Evolutionary conservation across 108 stramenopile species (phyloP), one percentile per base, ranked within the genome.

Genomic region (Mayamaea pseudoterrestris): DNA sequence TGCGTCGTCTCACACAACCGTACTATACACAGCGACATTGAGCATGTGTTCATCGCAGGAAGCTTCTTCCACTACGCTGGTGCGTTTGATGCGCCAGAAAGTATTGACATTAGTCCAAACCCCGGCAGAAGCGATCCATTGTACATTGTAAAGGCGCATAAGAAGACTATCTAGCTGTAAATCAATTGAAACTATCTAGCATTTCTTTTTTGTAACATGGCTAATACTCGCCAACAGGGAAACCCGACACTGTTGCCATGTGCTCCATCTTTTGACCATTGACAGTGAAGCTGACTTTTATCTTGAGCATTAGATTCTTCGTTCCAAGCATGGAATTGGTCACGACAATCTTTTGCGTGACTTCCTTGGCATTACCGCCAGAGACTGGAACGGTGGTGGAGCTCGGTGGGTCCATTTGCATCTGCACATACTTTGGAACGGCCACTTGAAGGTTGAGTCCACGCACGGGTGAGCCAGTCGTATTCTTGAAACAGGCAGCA

Each of bases 341-440:
- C 6, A 96, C 90, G 47, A 63, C 72, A 40, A 95, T 89, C 27
- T 58, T 93, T 62, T 98, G 97, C 11, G 87, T 95, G 25, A 98
- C 94, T 11, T 51, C 60, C 48, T 77, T 80, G 7, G 57, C 41
- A 27, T 70, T 82, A 2, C 73, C 74, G 11, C 66, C 71, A 13
- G 69, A 67, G 14, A 77, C 56, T 13, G 88, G 84, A 30, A 95
- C 57, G 13, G 86, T 88, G 5, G 93, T 80, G 2, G 91, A 93
- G 7, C 80, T 68, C 3, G 96, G 89, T 5, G 98, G 93, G 50
- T 91, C 75, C 93, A 98, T 90, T 54, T 92, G 81, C 91, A 93
- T 88, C 2, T 80, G 83, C 12, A 96, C 77, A 42, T 84, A 96
- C 68, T 97, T 98, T 17, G 97, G 95, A 44, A 97, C 95, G n/a